Conservation (phyloP, 2,329 filamentous ascomycete species). For the Penicillium fuscoglaucum region DNA sequence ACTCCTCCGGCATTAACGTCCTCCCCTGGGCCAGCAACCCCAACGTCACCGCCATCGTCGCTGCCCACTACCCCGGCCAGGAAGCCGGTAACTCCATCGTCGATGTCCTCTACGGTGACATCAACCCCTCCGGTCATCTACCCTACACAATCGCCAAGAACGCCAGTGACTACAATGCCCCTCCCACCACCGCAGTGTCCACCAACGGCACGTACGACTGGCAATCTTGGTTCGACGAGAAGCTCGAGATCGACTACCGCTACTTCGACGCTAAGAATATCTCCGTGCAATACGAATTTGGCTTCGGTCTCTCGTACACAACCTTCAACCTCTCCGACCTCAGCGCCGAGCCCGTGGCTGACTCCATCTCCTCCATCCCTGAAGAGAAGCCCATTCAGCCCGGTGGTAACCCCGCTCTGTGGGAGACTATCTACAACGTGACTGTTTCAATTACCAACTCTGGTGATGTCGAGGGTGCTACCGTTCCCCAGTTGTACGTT, state of each 20-base stretch:
- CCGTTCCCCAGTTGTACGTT: conserved; percentile 62
- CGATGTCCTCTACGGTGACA: conserved; percentile 77
- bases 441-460: conserved; percentile 72
- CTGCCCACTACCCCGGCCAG: conserved; percentile 79
- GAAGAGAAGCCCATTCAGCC: conserved; percentile 39
- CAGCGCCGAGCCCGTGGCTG: background rate
- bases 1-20: conserved; percentile 71
- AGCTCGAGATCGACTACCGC: conserved; percentile 25
- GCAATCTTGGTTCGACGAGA: conserved; percentile 20
- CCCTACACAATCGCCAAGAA: conserved; percentile 77
- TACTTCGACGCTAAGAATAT: conserved; percentile 25
- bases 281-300: conserved; percentile 24
- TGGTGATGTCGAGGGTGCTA: conserved; percentile 65
- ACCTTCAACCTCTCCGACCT: conserved; percentile 66
- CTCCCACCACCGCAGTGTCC: conserved; percentile 13
- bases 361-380: conserved; percentile 9
- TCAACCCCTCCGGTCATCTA: conserved; percentile 74
- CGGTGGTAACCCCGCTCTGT: conserved; percentile 45
- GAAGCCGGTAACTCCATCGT: conserved; percentile 77
- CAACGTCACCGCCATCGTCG: conserved; percentile 69
- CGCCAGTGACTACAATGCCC: conserved; percentile 63
- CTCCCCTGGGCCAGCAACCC: conserved; percentile 22
- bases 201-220: conserved; percentile 19
- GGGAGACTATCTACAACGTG: conserved; percentile 23
- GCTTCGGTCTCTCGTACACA: conserved; percentile 75